These are phyloP conservation scores for Megacollybia marginata DNA, from an alignment of 768 basidiomycete species.

Conservation along the genomic window DNA sequence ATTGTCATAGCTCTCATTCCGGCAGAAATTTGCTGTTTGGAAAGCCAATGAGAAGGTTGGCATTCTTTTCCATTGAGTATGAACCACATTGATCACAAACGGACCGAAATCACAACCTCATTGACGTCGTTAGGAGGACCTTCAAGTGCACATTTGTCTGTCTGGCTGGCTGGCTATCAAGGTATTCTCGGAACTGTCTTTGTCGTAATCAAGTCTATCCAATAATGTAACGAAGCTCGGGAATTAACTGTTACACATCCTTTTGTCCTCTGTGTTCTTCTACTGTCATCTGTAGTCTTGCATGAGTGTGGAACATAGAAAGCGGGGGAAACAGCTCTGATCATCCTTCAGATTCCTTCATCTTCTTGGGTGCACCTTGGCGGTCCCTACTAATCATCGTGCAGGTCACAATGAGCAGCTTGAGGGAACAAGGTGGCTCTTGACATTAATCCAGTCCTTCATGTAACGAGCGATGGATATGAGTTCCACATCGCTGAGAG, in stretches of 20 bases:
- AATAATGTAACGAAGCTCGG: no score
- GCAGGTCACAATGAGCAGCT: no score
- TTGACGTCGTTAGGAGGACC: background rate
- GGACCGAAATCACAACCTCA: background rate
- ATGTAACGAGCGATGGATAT: no score
- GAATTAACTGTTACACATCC: no score
- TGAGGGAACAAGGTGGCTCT: no score
- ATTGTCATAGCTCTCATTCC: background rate
- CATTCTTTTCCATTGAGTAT: background rate
- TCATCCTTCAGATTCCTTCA: slow-evolving; percentile 61
- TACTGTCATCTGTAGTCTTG: slow-evolving; percentile 37
- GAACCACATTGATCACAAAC: background rate
- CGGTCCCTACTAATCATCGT: no score
- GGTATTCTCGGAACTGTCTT: no score
- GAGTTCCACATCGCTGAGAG: no score
- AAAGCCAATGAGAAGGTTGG: background rate
- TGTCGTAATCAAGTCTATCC: no score
- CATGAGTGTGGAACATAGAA: background rate
- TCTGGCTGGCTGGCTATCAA: no score
- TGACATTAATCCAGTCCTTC: no score
- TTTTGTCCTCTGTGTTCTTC: slow-evolving; percentile 38
- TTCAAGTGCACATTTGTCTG: no score
- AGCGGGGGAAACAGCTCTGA: slow-evolving; percentile 21
- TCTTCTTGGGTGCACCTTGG: slow-evolving; percentile 80
- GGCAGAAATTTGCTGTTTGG: background rate